Evolutionary conservation across 495 filamentous ascomycete species (phyloP).

Genomic region (Podospora comata): DNA sequence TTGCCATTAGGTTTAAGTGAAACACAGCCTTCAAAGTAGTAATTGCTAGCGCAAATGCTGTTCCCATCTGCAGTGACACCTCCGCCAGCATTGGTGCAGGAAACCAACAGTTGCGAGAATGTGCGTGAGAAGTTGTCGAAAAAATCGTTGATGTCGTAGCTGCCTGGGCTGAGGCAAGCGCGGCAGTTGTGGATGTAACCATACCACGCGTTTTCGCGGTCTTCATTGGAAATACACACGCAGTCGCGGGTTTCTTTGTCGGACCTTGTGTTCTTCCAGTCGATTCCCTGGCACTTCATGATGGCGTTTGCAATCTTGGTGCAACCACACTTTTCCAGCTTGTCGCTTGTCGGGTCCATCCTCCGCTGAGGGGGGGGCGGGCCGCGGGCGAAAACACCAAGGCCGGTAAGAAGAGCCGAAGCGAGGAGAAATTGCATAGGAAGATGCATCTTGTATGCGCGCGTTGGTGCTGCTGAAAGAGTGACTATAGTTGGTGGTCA

Average conservation of each 20-base stretch:
- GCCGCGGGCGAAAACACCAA: not conserved
- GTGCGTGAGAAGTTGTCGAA: not conserved
- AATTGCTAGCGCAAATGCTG: not conserved
- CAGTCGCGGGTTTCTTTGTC: not conserved
- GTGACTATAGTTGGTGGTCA: not conserved
- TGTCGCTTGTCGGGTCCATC: conserved; percentile 8
- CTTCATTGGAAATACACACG: not conserved
- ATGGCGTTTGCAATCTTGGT: not conserved
- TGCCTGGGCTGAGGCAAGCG: not conserved
- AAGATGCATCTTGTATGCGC: not conserved
- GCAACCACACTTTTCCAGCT: not conserved
- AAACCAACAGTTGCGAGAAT: not conserved
- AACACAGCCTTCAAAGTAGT: not conserved
- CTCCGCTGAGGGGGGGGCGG: not conserved
- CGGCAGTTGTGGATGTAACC: conserved; percentile 8
- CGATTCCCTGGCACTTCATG: not conserved
- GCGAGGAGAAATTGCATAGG: not conserved
- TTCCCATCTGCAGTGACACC: not conserved
- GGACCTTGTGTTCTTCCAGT: not conserved
- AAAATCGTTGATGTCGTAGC: not conserved
- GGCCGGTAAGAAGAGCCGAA: not conserved
- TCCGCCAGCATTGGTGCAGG: conserved; percentile 2
- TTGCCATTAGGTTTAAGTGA: not conserved
- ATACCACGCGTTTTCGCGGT: conserved; percentile 1
- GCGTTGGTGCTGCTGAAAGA: not conserved